Conservation (phyloP, 2,329 filamentous ascomycete species). For the Curvularia spicifera region DNA sequence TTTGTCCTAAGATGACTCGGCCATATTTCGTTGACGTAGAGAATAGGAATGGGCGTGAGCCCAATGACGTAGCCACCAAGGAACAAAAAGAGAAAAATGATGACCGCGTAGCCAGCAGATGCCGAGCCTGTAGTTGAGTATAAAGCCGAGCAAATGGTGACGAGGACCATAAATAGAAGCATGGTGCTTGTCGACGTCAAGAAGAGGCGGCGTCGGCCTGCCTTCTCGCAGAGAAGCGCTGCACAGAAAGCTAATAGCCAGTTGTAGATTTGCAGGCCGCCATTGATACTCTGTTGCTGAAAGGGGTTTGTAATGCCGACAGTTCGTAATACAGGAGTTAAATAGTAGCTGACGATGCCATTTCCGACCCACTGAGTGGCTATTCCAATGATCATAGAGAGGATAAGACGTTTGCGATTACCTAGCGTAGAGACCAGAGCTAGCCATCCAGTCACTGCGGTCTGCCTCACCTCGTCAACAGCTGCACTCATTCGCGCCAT, state of each 20-base stretch:
- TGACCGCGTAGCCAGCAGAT: background rate
- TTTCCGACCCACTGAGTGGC: background rate
- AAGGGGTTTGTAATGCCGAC: background rate
- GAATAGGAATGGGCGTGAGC: conserved; percentile 42
- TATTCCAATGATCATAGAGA: background rate
- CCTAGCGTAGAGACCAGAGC: background rate
- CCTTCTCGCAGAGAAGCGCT: background rate
- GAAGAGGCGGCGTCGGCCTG: background rate
- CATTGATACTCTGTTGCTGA: background rate
- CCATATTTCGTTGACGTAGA: conserved; percentile 47
- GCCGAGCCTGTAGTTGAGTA: background rate
- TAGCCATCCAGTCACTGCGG: background rate
- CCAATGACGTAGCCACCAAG: conserved; percentile 12
- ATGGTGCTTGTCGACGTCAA: background rate
- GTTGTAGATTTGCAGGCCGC: background rate
- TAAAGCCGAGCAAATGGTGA: background rate
- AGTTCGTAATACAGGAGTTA: background rate
- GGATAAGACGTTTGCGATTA: background rate
- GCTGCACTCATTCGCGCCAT: background rate
- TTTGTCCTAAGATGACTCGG: conserved; percentile 37
- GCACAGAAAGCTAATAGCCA: background rate
- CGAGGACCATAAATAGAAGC: background rate
- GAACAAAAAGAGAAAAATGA: background rate
- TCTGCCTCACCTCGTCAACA: background rate
- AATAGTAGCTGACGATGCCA: background rate